Base-by-base conservation (phyloP, 352 stramenopile species). In the Globisporangium nunn region DNA sequence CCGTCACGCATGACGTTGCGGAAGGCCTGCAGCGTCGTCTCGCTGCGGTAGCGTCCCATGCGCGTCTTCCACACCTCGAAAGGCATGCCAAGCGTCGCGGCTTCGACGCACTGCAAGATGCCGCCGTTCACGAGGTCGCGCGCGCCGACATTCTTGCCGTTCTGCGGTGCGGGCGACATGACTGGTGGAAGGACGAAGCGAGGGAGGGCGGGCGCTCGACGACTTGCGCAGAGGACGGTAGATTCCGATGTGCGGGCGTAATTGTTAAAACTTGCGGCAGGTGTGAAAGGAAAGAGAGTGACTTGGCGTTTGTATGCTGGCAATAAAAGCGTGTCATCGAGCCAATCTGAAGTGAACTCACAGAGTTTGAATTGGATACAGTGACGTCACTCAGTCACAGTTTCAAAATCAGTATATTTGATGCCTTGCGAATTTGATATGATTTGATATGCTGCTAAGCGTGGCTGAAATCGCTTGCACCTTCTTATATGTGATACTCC, bases 51-150 rank as follows among this genome's bases (percentile, higher is more conserved):
- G 51, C 87, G 82, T 14, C 88, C 88, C 88, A 96, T 96, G 69
- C 87, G 86, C 55, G 88, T 96, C 70, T 96, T 96, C 88, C 88
- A 96, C 43, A 96, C 88, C 72, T 96, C 88, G 62, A 96, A 96
- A 43, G 88, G 88, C 85, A 96, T 95, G 61, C 88, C 88, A 31
- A 96, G 74, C 55, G 85, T 94, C 23, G 82, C 85, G 35, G 88
- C 88, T 65, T 96, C 88, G 8, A 95, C 63, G 70, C 88, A 96
- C 54, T 96, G 85, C 47, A 96, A 72, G 52, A 95, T 54, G 18
- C 87, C 80, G 54, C 81, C 81, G 56, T 93, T 91, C 53, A 92
- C 46, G 45, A 93, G 71, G 68, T 94, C 85, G 58, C 82, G 82
- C 10, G 70, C 30, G 18, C 82, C 79, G 43, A 93, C 85, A 56